phyloP scores from a whole-genome alignment of 1,284 basidiomycete species.

The Boletus semigastroideus region DNA sequence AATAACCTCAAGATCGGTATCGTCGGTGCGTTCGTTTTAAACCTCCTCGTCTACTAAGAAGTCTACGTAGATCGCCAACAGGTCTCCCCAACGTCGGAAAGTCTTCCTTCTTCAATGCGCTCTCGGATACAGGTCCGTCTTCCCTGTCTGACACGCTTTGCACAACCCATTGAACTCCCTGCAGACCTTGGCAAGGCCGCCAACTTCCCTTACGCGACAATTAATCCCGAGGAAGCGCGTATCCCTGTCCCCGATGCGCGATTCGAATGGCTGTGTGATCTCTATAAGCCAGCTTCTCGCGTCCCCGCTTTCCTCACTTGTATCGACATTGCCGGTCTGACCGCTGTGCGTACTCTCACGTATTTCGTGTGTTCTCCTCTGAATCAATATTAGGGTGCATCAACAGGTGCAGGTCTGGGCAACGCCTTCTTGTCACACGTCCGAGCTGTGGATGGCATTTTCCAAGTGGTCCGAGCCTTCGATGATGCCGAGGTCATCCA shows the following conservation, averaged over 20 bases:
- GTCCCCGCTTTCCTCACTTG: slow-evolving; percentile 96
- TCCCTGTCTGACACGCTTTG: background rate
- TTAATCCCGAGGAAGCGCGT: slow-evolving; percentile 90
- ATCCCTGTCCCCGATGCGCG: slow-evolving; percentile 96
- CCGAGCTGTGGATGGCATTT: slow-evolving; percentile 98
- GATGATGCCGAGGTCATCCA: slow-evolving; percentile 99
- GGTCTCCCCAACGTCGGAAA: slow-evolving; percentile 94
- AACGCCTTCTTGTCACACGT: slow-evolving; percentile 99
- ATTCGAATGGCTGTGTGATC: slow-evolving; percentile 91
- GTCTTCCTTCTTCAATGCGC: slow-evolving; percentile 92
- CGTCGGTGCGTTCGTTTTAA: slow-evolving; percentile 68
- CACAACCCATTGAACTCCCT: slow-evolving; percentile 5
- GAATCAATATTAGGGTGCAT: slow-evolving; percentile 70
- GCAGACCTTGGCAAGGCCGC: slow-evolving; percentile 94
- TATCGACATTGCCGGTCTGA: slow-evolving; percentile 98
- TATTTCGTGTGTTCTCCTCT: slow-evolving; percentile 12
- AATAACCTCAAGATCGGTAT: slow-evolving; percentile 97
- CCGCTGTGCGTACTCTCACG: slow-evolving; percentile 61
- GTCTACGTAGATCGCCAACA: slow-evolving; percentile 30
- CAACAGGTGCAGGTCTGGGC: slow-evolving; percentile 96
- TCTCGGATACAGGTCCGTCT: slow-evolving; percentile 81
- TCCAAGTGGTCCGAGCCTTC: slow-evolving; percentile 97
- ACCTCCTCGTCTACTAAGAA: slow-evolving; percentile 12
- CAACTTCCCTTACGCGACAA: slow-evolving; percentile 99
- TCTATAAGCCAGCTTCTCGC: slow-evolving; percentile 88